Conservation (phyloP, 2,329 filamentous ascomycete genomes). For the Penicillium sp. region DNA sequence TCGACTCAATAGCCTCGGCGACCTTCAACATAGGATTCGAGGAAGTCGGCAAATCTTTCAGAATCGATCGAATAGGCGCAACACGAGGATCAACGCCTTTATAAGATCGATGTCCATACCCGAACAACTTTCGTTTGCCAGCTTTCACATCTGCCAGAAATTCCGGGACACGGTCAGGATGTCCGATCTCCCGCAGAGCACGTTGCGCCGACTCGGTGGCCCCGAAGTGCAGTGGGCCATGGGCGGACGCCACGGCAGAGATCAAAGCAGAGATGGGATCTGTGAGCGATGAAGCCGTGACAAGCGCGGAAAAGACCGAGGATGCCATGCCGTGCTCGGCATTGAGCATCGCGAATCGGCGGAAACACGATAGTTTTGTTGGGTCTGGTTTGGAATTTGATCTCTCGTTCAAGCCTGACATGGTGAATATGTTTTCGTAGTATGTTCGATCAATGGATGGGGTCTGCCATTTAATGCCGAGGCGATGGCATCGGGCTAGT, state of each 20-base stretch:
- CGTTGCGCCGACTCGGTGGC: constrained; percentile 54
- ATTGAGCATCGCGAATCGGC: constrained; percentile 52
- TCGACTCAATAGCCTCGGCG: constrained; percentile 24
- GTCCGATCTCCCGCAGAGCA: constrained; percentile 20
- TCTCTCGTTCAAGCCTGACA: constrained; percentile 49
- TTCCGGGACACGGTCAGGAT: constrained; percentile 23
- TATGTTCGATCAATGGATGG: constrained; percentile 43
- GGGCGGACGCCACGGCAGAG: constrained; percentile 49
- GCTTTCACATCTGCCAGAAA: constrained; percentile 28
- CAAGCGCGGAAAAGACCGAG: constrained; percentile 52
- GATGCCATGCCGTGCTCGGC: constrained; percentile 57
- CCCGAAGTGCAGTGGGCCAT: constrained; percentile 56
- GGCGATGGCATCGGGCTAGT: constrained; percentile 24
- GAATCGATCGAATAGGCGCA: constrained; percentile 20
- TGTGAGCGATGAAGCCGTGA: constrained; percentile 52
- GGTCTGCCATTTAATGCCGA: constrained; percentile 13
- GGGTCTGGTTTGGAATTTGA: constrained; percentile 47
- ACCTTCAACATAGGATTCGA: constrained; percentile 20
- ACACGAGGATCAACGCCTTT: constrained; percentile 28
- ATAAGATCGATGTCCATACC: constrained; percentile 32
- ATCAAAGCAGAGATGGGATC: constrained; percentile 52
- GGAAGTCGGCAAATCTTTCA: constrained; percentile 18
- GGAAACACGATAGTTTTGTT: constrained; percentile 43
- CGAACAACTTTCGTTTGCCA: constrained; percentile 26
- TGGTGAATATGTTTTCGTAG: constrained; percentile 52